Evolutionary conservation across 441 rosid species (phyloP), one percentile per base, ranked within the genome.

Genomic region (Daphne laureola): DNA sequence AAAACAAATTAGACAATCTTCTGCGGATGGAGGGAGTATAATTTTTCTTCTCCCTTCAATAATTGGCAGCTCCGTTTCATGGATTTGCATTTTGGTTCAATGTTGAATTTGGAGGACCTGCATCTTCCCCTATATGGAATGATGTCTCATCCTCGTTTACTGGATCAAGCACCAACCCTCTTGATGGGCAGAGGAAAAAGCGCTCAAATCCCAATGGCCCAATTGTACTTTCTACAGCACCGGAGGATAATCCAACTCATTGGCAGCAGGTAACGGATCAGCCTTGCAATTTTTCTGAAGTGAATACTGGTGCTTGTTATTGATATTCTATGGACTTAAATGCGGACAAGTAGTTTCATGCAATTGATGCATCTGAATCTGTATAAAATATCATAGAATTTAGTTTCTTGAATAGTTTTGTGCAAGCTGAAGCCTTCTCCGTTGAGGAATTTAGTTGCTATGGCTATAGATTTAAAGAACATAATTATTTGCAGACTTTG

Each of bases 31-130:
- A n/a, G n/a, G n/a, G n/a, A n/a, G n/a, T n/a, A n/a, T n/a, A n/a
- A n/a, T n/a, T 4, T 41, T 4, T 36, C 14, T 61, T 59, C 15
- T 21, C 47, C 16, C 56, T 23, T 57, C 51, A 49, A 41, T 66
- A 55, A 42, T 69, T 54, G 70, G 63, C 83, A 89, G 97, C 94
- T 73, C 97, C 94, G 7, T 67, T 92, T 77, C 97, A 86, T 71
- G 98, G 96, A 61, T 92, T 89, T 83, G 98, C 92, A 5, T 92
- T 92, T 78, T 92, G 98, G 98, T 92, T 92, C 67, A 96, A 92
- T 56, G 92, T 92, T 65, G 96, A 86, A 71, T 92, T 92, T 70
- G 62, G 67, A 27, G 77, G 72, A 54, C 85, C 81, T 18, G 65
- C 82, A 44, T 57, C 72, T 52, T 78, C 73, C 50, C 67, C 81